These are phyloP conservation scores for Fusarium sp. DNA, from an alignment of 2,329 filamentous ascomycete species.

Conservation along the genomic window DNA sequence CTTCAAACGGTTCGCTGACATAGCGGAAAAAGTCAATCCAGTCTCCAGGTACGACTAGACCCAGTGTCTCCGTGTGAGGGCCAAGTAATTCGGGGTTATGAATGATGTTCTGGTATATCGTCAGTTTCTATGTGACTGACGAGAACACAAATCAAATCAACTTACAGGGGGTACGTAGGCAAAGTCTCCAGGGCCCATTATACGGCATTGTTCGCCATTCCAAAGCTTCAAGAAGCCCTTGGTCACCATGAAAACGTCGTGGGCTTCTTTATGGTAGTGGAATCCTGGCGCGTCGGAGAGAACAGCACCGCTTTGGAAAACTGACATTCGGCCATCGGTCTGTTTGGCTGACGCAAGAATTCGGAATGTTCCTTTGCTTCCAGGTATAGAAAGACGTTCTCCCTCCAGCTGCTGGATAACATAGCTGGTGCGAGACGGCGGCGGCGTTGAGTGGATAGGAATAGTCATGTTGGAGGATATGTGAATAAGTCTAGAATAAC, in stretches of 20 bases:
- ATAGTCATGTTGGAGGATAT: slow-evolving; percentile 46
- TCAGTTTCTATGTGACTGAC: not conserved
- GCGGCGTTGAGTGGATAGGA: slow-evolving; percentile 50
- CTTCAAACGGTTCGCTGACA: slow-evolving; percentile 63
- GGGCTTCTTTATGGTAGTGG: slow-evolving; percentile 66
- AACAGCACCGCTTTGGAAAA: slow-evolving; percentile 61
- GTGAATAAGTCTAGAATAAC: not conserved
- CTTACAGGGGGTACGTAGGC: slow-evolving; percentile 66
- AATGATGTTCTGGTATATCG: slow-evolving; percentile 54
- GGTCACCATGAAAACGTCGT: slow-evolving; percentile 67
- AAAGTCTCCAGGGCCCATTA: slow-evolving; percentile 66
- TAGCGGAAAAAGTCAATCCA: slow-evolving; percentile 72
- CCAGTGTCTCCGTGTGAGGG: slow-evolving; percentile 64
- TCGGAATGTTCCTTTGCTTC: slow-evolving; percentile 62
- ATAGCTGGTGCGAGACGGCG: slow-evolving; percentile 54
- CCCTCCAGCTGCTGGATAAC: slow-evolving; percentile 62
- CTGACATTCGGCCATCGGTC: slow-evolving; percentile 61
- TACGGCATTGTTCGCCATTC: slow-evolving; percentile 66
- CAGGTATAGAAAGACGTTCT: slow-evolving; percentile 63
- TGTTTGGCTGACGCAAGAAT: slow-evolving; percentile 64
- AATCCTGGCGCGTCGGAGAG: slow-evolving; percentile 62
- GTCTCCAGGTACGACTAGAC: slow-evolving; percentile 66
- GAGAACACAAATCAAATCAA: slow-evolving; percentile 10
- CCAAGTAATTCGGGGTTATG: slow-evolving; percentile 67
- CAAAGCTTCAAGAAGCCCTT: slow-evolving; percentile 67